Base-by-base conservation (phyloP, 345 rosid species). In the Pistacia integerrima region DNA sequence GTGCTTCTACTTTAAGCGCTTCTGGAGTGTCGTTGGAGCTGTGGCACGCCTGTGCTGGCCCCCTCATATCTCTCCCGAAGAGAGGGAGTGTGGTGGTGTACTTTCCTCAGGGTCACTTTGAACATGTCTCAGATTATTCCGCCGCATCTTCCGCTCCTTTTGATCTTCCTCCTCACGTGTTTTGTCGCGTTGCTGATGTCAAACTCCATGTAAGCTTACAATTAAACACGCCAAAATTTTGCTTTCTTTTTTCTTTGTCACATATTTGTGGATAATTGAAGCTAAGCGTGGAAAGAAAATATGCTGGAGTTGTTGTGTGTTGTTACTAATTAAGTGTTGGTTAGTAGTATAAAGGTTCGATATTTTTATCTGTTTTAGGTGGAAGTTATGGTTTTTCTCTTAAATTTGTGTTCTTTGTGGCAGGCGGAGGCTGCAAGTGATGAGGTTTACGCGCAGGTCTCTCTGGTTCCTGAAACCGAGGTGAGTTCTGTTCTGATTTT, bases 21-120 rank as follows among this genome's bases (percentile, higher is more conserved):
- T 82, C 90, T 18, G 75, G 93, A 8, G 92, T 96, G 58, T 94
- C 97, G 84, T 75, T 92, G 81, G 98, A 96, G 90, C 92, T 96
- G 20, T 96, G 97, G 98, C 98, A 96, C 72, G 99, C 99, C 60
- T 96, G 99, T 81, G 98, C 98, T n/a, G 99, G 99, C 59, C 99
- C 99, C 35, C 91, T 94, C 0, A 88, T 90, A 70, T 92, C 97
- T 62, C 86, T 96, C 49, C 99, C 98, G 0, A 91, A 85, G 90
- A 92, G 80, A 84, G 97, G 98, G 54, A 83, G 89, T 83, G 75
- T 85, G 65, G 97, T 96, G 35, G 92, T 91, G 69, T 96, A 96
- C 86, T 87, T 94, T 76, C 99, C 94, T 57, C 99, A 94, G 81
- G 99, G 99, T 17, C 98, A 96, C 77, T 79, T 94, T 82, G 98